phyloP scores from a whole-genome alignment of 2,329 filamentous ascomycete species.

The Trichophyton rubrum region DNA sequence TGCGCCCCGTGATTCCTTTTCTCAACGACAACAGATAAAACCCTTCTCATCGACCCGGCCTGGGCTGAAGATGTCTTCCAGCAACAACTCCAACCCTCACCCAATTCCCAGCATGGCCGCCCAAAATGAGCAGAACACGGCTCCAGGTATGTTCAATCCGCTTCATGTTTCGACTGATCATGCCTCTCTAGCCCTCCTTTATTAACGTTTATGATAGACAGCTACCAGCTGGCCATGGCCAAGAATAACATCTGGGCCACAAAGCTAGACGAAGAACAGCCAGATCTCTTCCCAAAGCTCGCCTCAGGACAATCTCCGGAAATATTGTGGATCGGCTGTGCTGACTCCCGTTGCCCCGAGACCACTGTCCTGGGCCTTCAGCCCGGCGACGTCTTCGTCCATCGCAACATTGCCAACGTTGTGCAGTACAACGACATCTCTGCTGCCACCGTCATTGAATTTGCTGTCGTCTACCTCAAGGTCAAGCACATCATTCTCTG shows the following conservation, averaged over 20 bases:
- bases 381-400: conserved; percentile 75
- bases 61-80: not conserved
- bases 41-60: not conserved
- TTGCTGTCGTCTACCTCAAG: conserved; percentile 58
- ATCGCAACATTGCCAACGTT: conserved; percentile 85
- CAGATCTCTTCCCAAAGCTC: conserved; percentile 57
- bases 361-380: conserved; percentile 66
- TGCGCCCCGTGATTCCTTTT: not conserved
- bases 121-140: not conserved
- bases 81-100: not conserved
- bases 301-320: conserved; percentile 52
- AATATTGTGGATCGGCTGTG: conserved; percentile 72
- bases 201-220: conserved; percentile 35
- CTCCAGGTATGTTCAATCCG: not conserved
- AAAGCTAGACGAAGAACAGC: conserved; percentile 52
- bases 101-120: conserved; percentile 4
- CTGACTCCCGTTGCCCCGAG: conserved; percentile 73
- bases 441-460: conserved; percentile 64
- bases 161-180: not conserved
- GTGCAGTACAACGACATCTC: conserved; percentile 63
- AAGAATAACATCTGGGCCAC: conserved; percentile 60
- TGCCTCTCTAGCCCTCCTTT: too few species aligned
- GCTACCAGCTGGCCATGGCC: conserved; percentile 50
- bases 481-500: conserved; percentile 52
- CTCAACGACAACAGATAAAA: not conserved